Conservation (phyloP, 116 monocot genomes). For the Iris pallida region DNA sequence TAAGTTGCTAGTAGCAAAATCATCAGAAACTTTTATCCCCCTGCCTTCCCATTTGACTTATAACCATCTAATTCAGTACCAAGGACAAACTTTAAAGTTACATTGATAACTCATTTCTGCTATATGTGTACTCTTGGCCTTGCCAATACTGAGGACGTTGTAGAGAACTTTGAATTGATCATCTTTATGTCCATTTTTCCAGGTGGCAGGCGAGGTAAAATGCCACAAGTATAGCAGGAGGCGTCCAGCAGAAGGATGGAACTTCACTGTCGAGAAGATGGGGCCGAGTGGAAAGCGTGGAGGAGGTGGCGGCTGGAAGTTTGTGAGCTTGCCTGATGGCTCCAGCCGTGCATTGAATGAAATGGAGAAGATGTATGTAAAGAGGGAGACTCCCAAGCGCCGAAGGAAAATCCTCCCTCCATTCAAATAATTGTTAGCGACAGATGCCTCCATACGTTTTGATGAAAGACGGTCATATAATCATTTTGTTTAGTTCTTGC, state of each 20-base stretch:
- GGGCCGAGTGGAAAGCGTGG: conserved; percentile 57
- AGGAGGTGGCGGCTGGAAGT: conserved; percentile 62
- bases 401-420: conserved; percentile 61
- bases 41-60: no score
- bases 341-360: conserved; percentile 69
- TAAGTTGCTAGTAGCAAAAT: no score
- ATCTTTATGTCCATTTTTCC: conserved; percentile 9
- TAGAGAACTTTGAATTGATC: no score
- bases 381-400: conserved; percentile 69
- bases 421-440: conserved; percentile 4
- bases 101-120: no score
- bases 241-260: conserved; percentile 67
- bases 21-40: no score
- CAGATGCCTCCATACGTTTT: no score
- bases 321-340: conserved; percentile 77
- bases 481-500: no score
- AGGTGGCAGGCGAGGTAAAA: conserved; percentile 86
- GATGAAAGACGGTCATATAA: no score
- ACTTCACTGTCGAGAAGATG: conserved; percentile 75
- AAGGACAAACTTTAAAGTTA: no score
- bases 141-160: no score
- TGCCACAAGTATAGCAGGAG: conserved; percentile 79
- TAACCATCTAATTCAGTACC: no score
- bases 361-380: conserved; percentile 83
- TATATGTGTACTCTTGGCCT: no score